Conservation (phyloP, 2,329 filamentous ascomycete species). For the Alternaria brassicicola region DNA sequence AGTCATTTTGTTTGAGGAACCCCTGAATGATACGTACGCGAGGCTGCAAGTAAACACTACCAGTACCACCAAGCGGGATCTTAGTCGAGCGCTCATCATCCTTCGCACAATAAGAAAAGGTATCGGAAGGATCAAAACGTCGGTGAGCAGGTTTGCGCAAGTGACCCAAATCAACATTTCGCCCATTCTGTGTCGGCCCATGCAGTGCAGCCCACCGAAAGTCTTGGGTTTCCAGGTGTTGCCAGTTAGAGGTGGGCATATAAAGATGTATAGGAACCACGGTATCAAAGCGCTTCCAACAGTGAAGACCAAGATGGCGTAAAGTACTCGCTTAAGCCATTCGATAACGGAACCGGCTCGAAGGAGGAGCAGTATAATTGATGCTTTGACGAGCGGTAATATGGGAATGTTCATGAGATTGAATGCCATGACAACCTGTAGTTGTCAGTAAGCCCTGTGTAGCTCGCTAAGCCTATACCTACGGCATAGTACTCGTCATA, state of each 20-base stretch:
- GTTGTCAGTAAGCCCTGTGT: background rate
- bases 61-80: conserved; percentile 48
- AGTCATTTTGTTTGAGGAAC: background rate
- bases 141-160: conserved; percentile 51
- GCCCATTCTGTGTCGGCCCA: conserved; percentile 46
- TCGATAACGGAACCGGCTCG: conserved; percentile 48
- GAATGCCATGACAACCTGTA: conserved; percentile 45
- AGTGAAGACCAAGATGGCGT: conserved; percentile 47
- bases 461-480: conserved; percentile 6
- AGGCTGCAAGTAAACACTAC: conserved; percentile 50
- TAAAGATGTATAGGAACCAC: conserved; percentile 49
- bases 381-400: conserved; percentile 50
- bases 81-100: conserved; percentile 49
- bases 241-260: conserved; percentile 47
- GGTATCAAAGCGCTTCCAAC: conserved; percentile 45
- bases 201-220: conserved; percentile 48
- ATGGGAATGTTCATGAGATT: conserved; percentile 51
- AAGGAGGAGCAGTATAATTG: conserved; percentile 49
- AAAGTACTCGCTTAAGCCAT: conserved; percentile 47
- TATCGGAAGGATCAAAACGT: conserved; percentile 50
- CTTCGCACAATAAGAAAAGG: conserved; percentile 50
- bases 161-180: conserved; percentile 50
- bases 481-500: conserved; percentile 47
- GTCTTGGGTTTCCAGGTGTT: conserved; percentile 49
- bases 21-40: conserved; percentile 33